phyloP scores from a whole-genome alignment of 352 stramenopile genomes.

The Globisporangium rhizosaccharum region DNA sequence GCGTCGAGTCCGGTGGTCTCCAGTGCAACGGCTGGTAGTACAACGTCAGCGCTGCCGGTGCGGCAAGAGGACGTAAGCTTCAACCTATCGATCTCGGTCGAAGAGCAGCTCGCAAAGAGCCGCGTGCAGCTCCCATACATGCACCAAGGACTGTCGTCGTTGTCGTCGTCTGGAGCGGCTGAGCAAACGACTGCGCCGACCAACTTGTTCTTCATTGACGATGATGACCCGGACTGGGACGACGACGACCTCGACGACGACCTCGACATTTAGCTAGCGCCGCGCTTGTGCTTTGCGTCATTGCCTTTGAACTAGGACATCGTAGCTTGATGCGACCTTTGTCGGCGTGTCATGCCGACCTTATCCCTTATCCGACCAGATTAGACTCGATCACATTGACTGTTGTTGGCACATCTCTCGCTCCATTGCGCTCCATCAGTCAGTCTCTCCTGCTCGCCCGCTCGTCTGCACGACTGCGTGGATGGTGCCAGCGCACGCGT shows the following conservation, averaged over 20 bases:
- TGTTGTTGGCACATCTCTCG: no score
- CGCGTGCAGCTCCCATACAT: constrained; percentile 70
- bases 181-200: constrained; percentile 12
- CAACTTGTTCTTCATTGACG: constrained; percentile 70
- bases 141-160: constrained; percentile 31
- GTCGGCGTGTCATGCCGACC: no score
- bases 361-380: neutral
- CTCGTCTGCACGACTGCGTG: no score
- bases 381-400: neutral
- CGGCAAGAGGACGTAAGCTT: constrained; percentile 60
- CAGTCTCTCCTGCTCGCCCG: no score
- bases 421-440: no score
- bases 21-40: no score
- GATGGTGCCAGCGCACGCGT: no score
- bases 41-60: constrained; percentile 32
- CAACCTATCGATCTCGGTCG: constrained; percentile 55
- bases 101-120: constrained; percentile 52
- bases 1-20: no score
- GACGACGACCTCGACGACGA: constrained; percentile 58
- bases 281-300: no score
- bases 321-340: no score
- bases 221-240: constrained; percentile 75
- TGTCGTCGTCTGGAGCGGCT: neutral
- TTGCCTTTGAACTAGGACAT: no score
- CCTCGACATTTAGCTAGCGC: constrained; percentile 30